Evolutionary conservation across 257 asterid genomes (phyloP).

Genomic region (Nicotiana paniculata): DNA sequence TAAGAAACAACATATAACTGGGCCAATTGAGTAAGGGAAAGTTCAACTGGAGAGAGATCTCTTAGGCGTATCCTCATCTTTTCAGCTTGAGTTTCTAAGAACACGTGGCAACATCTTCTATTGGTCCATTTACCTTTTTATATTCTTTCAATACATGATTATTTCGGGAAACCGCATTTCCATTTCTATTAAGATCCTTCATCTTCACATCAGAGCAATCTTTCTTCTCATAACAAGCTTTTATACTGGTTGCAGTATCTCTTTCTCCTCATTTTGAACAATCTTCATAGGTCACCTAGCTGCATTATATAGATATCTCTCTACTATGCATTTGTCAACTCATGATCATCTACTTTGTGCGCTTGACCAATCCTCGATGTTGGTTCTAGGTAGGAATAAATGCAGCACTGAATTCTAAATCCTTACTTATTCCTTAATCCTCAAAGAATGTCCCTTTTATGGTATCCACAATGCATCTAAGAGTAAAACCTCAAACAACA

Average conservation of each 20-base stretch:
- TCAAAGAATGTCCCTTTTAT: not conserved
- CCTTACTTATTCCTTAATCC: not conserved
- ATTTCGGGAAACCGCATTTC: no score
- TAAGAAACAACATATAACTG: not conserved
- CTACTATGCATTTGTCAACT: not conserved
- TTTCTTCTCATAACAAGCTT: not conserved
- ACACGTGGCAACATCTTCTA: no score
- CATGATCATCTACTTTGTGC: not conserved
- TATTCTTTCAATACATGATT: no score
- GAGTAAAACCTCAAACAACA: no score
- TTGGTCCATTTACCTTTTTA: no score
- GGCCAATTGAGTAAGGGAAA: not conserved
- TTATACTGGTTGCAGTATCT: not conserved
- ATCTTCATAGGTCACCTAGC: not conserved
- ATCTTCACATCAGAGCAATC: no score
- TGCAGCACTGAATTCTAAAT: not conserved
- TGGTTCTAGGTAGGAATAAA: not conserved
- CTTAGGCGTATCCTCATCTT: no score
- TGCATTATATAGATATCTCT: not conserved
- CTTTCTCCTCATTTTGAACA: not conserved
- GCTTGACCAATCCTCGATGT: not conserved
- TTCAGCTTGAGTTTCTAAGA: no score
- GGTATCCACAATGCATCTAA: not conserved
- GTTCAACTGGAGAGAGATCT: not conserved
- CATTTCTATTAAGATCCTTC: no score